Conservation (phyloP, 352 stramenopile species). For the Globisporangium emineosum region DNA sequence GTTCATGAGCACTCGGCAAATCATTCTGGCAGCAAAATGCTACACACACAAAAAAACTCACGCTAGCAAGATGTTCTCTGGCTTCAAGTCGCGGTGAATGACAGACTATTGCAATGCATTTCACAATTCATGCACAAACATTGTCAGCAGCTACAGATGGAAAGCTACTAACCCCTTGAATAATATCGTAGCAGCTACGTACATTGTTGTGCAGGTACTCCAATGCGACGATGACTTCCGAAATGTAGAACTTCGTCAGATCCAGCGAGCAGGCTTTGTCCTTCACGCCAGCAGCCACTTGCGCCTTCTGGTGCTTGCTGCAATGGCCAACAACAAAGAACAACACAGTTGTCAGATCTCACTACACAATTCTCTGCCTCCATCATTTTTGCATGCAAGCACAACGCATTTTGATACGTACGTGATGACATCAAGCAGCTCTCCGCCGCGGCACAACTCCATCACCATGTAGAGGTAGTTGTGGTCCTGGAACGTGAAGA, state of each 20-base stretch:
- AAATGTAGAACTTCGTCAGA: constrained; percentile 92
- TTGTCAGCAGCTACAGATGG: constrained; percentile 8
- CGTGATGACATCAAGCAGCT: constrained; percentile 86
- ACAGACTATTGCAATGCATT: constrained; percentile 52
- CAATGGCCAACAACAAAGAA: not conserved
- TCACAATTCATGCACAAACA: not conserved
- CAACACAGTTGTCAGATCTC: not conserved
- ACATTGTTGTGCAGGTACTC: constrained; percentile 92
- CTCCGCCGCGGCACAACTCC: constrained; percentile 84
- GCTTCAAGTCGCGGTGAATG: constrained; percentile 96
- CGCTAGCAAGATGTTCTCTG: constrained; percentile 87
- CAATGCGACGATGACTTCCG: constrained; percentile 92
- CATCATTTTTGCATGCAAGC: not conserved
- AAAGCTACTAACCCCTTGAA: no score
- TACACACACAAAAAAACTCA: constrained; percentile 12
- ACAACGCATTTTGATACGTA: constrained; percentile 24
- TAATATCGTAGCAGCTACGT: no score
- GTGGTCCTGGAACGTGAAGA: constrained; percentile 89
- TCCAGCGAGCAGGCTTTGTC: constrained; percentile 72
- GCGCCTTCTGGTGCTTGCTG: constrained; percentile 77
- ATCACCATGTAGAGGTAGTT: constrained; percentile 91
- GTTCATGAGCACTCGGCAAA: not conserved
- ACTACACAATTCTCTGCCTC: not conserved
- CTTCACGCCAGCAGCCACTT: constrained; percentile 47
- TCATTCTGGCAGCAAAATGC: not conserved